Percentiles rank a stretch among this genome's conserved stretches.
phyloP scores from a whole-genome alignment of 140 eudicot species.

The Stevia rebaudiana region DNA sequence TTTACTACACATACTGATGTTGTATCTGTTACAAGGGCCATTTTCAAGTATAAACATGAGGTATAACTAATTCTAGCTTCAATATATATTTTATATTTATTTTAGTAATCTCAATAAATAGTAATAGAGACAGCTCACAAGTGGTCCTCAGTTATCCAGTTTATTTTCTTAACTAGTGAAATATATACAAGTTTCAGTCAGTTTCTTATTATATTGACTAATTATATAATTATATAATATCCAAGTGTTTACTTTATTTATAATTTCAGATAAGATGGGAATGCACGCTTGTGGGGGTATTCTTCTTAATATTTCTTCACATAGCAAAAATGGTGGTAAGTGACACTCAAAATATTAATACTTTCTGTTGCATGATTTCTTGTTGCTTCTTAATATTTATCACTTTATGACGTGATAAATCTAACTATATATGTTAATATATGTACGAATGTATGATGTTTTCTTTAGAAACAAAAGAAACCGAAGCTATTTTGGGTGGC shows the following conservation, averaged over 20 bases:
- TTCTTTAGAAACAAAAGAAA: slow-evolving; percentile 59
- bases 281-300: slow-evolving; percentile 51
- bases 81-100: no score
- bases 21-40: slow-evolving; percentile 40
- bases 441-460: background rate
- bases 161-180: background rate
- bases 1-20: slow-evolving; percentile 68
- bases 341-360: slow-evolving; percentile 2
- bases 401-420: no score
- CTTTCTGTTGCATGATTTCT: background rate
- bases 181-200: no score
- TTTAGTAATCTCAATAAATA: no score
- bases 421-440: no score
- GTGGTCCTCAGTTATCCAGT: background rate
- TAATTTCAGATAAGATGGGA: slow-evolving; percentile 67
- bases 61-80: slow-evolving; percentile 17
- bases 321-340: slow-evolving; percentile 64
- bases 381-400: no score
- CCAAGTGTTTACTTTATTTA: background rate
- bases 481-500: slow-evolving; percentile 82
- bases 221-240: background rate
- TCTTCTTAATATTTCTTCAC: slow-evolving; percentile 58
- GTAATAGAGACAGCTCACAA: no score
- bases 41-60: slow-evolving; percentile 56
- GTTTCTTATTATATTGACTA: no score